Base-by-base conservation (phyloP, 2,329 filamentous ascomycete species). In the Phialophora macrospora region DNA sequence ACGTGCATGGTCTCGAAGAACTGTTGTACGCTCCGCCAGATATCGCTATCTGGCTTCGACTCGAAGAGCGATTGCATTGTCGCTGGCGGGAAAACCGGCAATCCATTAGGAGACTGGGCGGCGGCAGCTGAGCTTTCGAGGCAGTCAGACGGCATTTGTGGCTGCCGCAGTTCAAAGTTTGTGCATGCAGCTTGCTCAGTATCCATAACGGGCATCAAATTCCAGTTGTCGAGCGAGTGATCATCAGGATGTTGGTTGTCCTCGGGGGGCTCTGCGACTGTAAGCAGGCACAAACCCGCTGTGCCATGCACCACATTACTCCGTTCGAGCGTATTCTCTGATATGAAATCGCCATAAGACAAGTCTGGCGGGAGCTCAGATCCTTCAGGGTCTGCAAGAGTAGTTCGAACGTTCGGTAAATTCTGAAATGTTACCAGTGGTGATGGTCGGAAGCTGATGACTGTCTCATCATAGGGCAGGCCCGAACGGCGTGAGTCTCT, bases 1-100 rank as follows among this genome's bases (percentile, higher is more conserved):
- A 66, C 32, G 30, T 60, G 51, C 44, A 38, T 28, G 4, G 41
- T 64, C 52, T 66, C 55, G 44, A 66, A 64, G 51, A 64, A 64
- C 12, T 64, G 22, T 20, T 64, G 48, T 30, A 66, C 9, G 9
- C 20, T 49, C 11, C 24, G 49, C 63, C 58, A 62, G 30, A 65
- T 62, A 17, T 65, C 59, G n/a, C 41, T 30, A 12, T 54, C 58
- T 38, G 34, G 28, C 7, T 17, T 22, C 4, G 41, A 7, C 6
- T 28, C 4, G 49, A 24, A 12, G 32, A 14, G 46, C 22, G 51
- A 41, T 12, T 38, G 28, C 48, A 32, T 51, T 32, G 51, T 28
- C 38, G 6, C 34, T 58, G 41, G 22, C 11, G 5, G 17, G 34
- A 6, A 32, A 44, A 46, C 12, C 22, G 14, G 24, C 20, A 26